Evolutionary conservation across 805 yeast species (phyloP).

Genomic region (Candida germanica): DNA sequence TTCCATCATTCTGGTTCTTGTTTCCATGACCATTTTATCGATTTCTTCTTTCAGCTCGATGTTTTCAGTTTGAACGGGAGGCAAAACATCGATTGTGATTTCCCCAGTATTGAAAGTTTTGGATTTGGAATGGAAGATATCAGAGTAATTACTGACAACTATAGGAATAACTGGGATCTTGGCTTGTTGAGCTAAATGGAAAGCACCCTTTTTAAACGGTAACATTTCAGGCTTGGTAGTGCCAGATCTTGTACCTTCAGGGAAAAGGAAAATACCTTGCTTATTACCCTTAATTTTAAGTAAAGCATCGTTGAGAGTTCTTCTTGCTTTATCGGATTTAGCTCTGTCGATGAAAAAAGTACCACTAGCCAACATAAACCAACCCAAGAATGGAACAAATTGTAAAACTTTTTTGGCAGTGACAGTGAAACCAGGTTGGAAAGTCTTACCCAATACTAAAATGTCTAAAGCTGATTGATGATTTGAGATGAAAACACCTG

Average conservation of each 20-base stretch:
- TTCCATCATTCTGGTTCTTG: conserved; percentile 55
- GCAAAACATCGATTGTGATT: conserved; percentile 73
- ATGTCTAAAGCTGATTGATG: conserved; percentile 92
- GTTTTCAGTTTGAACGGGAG: conserved; percentile 73
- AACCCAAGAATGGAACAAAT: conserved; percentile 87
- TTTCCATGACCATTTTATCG: conserved; percentile 51
- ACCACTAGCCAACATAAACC: conserved; percentile 93
- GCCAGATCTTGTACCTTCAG: conserved; percentile 96
- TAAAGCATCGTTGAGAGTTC: conserved; percentile 70
- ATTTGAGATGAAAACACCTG: conserved; percentile 80
- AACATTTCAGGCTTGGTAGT: conserved; percentile 62
- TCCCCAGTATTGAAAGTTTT: conserved; percentile 74
- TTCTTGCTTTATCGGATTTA: conserved; percentile 70
- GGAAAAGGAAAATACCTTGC: conserved; percentile 85
- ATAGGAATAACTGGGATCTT: conserved; percentile 85
- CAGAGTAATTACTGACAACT: conserved; percentile 82
- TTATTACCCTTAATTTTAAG: conserved; percentile 54
- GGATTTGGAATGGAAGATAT: conserved; percentile 57
- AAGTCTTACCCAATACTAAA: conserved; percentile 72
- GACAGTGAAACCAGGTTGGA: conserved; percentile 86
- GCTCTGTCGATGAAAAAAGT: conserved; percentile 87
- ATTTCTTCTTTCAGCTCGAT: conserved; percentile 68
- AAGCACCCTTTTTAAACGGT: conserved; percentile 96
- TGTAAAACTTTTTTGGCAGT: conserved; percentile 86
- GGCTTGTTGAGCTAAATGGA: conserved; percentile 94